Evolutionary conservation across 257 asterid species (phyloP).

Genomic region (Phtheirospermum japonicum): DNA sequence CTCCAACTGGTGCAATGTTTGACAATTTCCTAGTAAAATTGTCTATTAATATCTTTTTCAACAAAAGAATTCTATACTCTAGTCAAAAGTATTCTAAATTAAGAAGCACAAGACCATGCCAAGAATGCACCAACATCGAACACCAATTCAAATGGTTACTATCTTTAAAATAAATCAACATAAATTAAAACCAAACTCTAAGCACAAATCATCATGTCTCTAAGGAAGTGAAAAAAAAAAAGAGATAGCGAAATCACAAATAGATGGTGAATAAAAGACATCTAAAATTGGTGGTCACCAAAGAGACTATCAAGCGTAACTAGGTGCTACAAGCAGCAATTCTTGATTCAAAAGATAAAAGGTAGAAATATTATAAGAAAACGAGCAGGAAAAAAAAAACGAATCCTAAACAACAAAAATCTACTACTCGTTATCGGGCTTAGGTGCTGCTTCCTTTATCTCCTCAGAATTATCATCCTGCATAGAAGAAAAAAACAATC

Average conservation of each 20-base stretch:
- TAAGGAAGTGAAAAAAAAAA: constrained; percentile 1
- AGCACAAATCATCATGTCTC: constrained; percentile 28
- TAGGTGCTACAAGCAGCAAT: constrained; percentile 43
- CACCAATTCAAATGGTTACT: too few relatives aligned
- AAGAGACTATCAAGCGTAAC: constrained; percentile 37
- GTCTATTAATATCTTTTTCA: too few relatives aligned
- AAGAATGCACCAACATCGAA: too few relatives aligned
- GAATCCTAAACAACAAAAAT: constrained; percentile 32
- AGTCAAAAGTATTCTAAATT: too few relatives aligned
- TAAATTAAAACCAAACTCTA: constrained; percentile 22
- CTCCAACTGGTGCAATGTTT: too few relatives aligned
- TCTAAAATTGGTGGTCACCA: constrained; percentile 36
- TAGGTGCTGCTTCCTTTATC: constrained; percentile 81
- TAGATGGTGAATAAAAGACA: constrained; percentile 29
- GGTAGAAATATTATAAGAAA: constrained; percentile 34
- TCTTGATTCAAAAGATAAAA: constrained; percentile 30
- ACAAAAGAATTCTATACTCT: too few relatives aligned
- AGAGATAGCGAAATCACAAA: constrained; percentile 29
- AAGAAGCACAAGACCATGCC: too few relatives aligned
- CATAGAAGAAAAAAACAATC: constrained; percentile 20
- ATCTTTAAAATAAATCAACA: neutral
- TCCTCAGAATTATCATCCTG: constrained; percentile 86
- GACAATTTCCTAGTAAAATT: too few relatives aligned
- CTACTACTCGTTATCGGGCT: constrained; percentile 71
- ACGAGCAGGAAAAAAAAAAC: constrained; percentile 19